Evolutionary conservation across 192 early-diverging fungal species (phyloP).

Genomic region (Obelidium mucronatum): DNA sequence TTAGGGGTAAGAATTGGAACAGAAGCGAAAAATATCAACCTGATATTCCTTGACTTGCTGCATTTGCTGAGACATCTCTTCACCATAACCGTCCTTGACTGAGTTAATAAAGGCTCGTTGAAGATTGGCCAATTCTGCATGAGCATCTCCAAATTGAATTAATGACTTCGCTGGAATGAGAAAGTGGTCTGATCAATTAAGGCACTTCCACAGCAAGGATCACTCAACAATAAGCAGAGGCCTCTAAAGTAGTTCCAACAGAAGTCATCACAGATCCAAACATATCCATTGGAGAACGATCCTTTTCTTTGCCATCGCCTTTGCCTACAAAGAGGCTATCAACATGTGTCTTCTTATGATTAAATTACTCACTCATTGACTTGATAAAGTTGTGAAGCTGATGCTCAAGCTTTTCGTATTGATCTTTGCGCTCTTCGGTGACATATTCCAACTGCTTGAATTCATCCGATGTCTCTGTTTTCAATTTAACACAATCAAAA

Average conservation of each 20-base stretch:
- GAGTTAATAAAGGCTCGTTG: conserved; percentile 52
- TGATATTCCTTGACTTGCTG: conserved; percentile 58
- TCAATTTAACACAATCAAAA: background rate
- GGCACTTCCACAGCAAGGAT: background rate
- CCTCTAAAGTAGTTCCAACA: conserved; percentile 29
- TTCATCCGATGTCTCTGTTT: conserved; percentile 76
- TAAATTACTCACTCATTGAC: conserved; percentile 52
- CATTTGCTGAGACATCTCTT: conserved; percentile 47
- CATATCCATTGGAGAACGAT: conserved; percentile 34
- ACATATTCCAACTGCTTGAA: conserved; percentile 80
- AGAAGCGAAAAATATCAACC: conserved; percentile 43
- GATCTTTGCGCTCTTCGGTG: conserved; percentile 69
- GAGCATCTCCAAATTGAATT: conserved; percentile 55
- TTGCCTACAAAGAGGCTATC: conserved; percentile 7
- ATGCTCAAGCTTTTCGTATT: conserved; percentile 66
- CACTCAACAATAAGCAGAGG: conserved; percentile 37
- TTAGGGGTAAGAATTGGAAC: background rate
- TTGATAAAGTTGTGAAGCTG: conserved; percentile 25
- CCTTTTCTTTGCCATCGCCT: conserved; percentile 31
- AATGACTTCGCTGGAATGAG: conserved; percentile 54
- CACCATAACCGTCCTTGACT: conserved; percentile 63
- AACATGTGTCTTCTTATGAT: background rate
- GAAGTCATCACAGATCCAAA: conserved; percentile 39
- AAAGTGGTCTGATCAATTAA: background rate
- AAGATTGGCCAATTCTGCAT: conserved; percentile 51